phyloP scores from a whole-genome alignment of 2,329 filamentous ascomycete species.

The Lasiodiplodia hormozganensis region DNA sequence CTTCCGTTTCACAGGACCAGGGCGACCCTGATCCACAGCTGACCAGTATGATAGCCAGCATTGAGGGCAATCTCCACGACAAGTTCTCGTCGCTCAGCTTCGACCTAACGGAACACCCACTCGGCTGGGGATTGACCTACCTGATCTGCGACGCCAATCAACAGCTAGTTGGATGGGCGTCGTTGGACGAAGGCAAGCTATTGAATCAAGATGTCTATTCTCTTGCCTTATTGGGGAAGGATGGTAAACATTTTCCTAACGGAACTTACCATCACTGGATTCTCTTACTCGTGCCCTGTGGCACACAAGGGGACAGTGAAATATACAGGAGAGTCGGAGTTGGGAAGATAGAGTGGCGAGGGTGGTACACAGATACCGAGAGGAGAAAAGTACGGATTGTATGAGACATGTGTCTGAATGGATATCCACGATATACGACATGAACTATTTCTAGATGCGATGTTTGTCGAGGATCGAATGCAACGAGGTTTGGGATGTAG shows the following conservation, averaged over 20 bases:
- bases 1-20: conserved; percentile 5
- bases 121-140: conserved; percentile 15
- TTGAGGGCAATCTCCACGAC: conserved; percentile 7
- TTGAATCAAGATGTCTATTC: conserved; percentile 24
- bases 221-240: conserved; percentile 31
- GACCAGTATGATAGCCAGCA: not conserved
- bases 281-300: conserved; percentile 30
- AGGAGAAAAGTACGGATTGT: not conserved
- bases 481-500: not conserved
- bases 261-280: conserved; percentile 30
- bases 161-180: conserved; percentile 31
- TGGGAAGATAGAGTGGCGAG: conserved; percentile 29
- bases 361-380: conserved; percentile 29
- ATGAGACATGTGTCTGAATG: not conserved
- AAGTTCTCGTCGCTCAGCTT: conserved; percentile 13
- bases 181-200: conserved; percentile 31
- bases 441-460: not conserved
- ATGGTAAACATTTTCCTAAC: conserved; percentile 1
- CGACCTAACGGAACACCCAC: conserved; percentile 15
- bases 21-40: conserved; percentile 1
- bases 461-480: not conserved
- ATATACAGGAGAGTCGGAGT: conserved; percentile 32
- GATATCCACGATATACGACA: not conserved
- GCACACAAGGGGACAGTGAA: not conserved
- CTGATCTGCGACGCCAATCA: conserved; percentile 1